Evolutionary conservation across 179 eudicot species (phyloP).

Genomic region (Silene coronaria): DNA sequence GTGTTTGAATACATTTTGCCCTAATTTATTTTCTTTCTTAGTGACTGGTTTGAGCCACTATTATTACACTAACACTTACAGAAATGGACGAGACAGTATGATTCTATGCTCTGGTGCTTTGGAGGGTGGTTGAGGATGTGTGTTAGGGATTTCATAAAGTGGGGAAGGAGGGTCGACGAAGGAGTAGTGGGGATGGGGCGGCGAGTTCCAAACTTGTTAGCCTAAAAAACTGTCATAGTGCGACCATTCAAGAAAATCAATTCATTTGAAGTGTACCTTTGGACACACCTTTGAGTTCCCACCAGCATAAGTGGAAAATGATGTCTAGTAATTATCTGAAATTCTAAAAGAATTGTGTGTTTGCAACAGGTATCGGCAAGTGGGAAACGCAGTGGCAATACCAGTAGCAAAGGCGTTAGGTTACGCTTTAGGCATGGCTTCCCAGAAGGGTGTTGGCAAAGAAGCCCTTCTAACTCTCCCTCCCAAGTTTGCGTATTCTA

Average conservation of each 20-base stretch:
- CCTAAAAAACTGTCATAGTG: too few relatives aligned
- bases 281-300: not conserved
- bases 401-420: conserved; percentile 82
- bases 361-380: conserved; percentile 68
- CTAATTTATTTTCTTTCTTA: too few relatives aligned
- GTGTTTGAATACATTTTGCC: too few relatives aligned
- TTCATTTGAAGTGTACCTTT: conserved; percentile 1
- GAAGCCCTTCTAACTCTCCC: conserved; percentile 66
- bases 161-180: too few relatives aligned
- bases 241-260: not conserved
- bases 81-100: too few relatives aligned
- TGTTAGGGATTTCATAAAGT: too few relatives aligned
- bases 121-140: too few relatives aligned
- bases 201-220: too few relatives aligned
- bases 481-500: conserved; percentile 57
- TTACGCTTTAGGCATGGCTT: conserved; percentile 81
- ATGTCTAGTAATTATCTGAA: not conserved
- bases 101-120: too few relatives aligned
- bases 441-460: conserved; percentile 40
- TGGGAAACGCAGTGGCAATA: conserved; percentile 91
- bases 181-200: too few relatives aligned
- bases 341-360: not conserved
- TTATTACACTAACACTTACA: too few relatives aligned
- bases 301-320: not conserved
- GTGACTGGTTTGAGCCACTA: too few relatives aligned